Conservation (phyloP, 352 stramenopile species). For the Pythium rishiriense region DNA sequence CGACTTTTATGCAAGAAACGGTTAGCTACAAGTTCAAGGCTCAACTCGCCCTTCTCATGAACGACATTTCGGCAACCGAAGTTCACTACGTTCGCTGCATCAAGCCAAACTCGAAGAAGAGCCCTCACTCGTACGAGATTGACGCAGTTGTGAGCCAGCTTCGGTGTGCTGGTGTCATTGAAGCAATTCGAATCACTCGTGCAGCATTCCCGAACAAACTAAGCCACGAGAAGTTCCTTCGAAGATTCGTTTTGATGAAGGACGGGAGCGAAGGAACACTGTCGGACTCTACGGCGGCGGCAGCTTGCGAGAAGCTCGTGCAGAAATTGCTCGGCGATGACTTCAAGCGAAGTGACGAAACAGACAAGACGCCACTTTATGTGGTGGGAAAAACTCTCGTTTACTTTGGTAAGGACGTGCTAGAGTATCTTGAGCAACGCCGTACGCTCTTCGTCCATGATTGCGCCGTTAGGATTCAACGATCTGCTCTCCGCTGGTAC, state of each 20-base stretch:
- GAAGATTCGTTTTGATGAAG: slow-evolving; percentile 79
- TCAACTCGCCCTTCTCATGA: slow-evolving; percentile 85
- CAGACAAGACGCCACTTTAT: slow-evolving; percentile 52
- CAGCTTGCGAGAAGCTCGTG: slow-evolving; percentile 67
- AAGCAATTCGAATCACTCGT: slow-evolving; percentile 90
- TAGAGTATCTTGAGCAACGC: slow-evolving; percentile 89
- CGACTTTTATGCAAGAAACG: slow-evolving; percentile 87
- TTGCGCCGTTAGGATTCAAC: slow-evolving; percentile 65
- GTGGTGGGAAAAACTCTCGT: slow-evolving; percentile 88
- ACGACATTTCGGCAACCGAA: slow-evolving; percentile 82
- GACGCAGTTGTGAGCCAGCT: slow-evolving; percentile 84
- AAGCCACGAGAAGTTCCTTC: slow-evolving; percentile 87
- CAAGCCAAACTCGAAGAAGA: slow-evolving; percentile 89
- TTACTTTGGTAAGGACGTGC: slow-evolving; percentile 93
- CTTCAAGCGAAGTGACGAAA: slow-evolving; percentile 39
- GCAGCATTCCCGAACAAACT: slow-evolving; percentile 94
- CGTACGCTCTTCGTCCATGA: slow-evolving; percentile 74
- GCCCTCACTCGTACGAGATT: slow-evolving; percentile 80
- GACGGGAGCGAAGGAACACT: slow-evolving; percentile 28
- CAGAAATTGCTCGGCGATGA: slow-evolving; percentile 45
- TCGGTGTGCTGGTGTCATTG: slow-evolving; percentile 87
- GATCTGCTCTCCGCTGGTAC: slow-evolving; percentile 49
- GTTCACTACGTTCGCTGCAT: slow-evolving; percentile 91
- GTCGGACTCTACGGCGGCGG: slow-evolving; percentile 48
- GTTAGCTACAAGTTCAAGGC: slow-evolving; percentile 91